Percentiles rank a stretch among this genome's conserved stretches.
Conservation (phyloP, 768 basidiomycete genomes). For the Pleurotus cornucopiae region DNA sequence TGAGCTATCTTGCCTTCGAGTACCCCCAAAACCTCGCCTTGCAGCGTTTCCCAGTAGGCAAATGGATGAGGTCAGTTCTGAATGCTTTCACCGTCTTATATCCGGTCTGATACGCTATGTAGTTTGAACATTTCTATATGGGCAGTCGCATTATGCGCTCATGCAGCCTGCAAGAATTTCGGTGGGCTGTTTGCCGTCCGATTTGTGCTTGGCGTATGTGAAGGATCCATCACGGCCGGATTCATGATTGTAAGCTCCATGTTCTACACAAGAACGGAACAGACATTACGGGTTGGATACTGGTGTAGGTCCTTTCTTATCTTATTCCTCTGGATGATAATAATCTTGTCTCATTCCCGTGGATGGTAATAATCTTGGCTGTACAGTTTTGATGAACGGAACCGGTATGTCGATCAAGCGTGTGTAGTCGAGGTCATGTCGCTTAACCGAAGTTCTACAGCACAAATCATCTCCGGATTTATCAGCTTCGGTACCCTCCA, state of each 20-base stretch:
- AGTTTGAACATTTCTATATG: slow-evolving; percentile 68
- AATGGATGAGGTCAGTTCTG: slow-evolving; percentile 67
- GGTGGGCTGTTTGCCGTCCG: slow-evolving; percentile 59
- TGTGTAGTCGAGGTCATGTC: background rate
- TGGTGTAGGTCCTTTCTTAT: slow-evolving; percentile 54
- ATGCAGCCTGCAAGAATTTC: slow-evolving; percentile 72
- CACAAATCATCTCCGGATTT: slow-evolving; percentile 69
- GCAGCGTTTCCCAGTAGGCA: slow-evolving; percentile 71
- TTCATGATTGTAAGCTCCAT: slow-evolving; percentile 75
- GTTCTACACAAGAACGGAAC: slow-evolving; percentile 74
- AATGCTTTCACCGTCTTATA: background rate
- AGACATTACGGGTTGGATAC: slow-evolving; percentile 66
- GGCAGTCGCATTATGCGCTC: slow-evolving; percentile 54
- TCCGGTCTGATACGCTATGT: background rate
- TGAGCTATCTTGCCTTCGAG: slow-evolving; percentile 67
- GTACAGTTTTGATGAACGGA: slow-evolving; percentile 69
- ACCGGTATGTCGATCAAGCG: slow-evolving; percentile 36
- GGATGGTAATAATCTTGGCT: background rate
- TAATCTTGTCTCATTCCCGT: background rate
- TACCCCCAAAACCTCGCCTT: slow-evolving; percentile 72
- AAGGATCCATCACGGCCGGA: slow-evolving; percentile 68
- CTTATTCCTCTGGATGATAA: background rate
- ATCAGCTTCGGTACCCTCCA: slow-evolving; percentile 63
- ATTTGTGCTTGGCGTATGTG: slow-evolving; percentile 67
- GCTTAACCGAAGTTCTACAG: slow-evolving; percentile 25